Conservation (phyloP, 768 basidiomycete species). For the Agrocybe chaxingu region DNA sequence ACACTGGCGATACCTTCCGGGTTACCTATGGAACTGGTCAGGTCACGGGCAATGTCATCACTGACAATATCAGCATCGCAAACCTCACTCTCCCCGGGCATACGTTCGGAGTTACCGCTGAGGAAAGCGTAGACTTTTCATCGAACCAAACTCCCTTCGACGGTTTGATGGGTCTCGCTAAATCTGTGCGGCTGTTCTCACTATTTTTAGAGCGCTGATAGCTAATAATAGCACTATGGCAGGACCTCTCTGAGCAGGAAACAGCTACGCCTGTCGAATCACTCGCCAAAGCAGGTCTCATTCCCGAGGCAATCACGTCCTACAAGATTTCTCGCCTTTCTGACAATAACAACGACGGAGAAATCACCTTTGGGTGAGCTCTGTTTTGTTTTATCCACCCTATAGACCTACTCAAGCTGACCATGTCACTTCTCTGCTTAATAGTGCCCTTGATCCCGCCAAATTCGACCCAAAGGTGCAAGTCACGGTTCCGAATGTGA, state of each 20-base stretch:
- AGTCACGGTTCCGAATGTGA: too few relatives aligned
- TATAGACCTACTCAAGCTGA: too few relatives aligned
- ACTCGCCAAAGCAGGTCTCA: conserved; percentile 5
- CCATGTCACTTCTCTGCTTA: too few relatives aligned
- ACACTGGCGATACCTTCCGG: conserved; percentile 46
- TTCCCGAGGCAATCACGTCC: conserved; percentile 6
- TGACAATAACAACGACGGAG: conserved; percentile 43
- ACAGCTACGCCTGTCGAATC: conserved; percentile 8
- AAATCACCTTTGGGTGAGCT: conserved; percentile 53
- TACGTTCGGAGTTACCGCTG: conserved; percentile 63
- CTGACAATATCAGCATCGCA: conserved; percentile 62
- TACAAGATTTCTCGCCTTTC: conserved; percentile 10
- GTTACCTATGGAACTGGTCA: conserved; percentile 59
- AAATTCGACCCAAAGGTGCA: too few relatives aligned
- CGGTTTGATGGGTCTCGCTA: conserved; percentile 75
- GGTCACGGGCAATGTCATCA: conserved; percentile 33
- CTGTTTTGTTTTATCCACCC: too few relatives aligned
- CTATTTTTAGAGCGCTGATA: not conserved
- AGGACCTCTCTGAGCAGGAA: conserved; percentile 11
- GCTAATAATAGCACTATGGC: not conserved
- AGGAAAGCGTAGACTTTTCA: conserved; percentile 64
- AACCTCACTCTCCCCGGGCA: conserved; percentile 56
- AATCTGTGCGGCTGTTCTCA: conserved; percentile 45
- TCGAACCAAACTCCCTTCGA: conserved; percentile 50
- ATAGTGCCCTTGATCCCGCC: too few relatives aligned